Percentiles rank a stretch among this genome's conserved stretches.
These are phyloP conservation scores for Coemansia sp. DNA, from an alignment of 192 early-diverging fungal genomes.

Conservation along the genomic window DNA sequence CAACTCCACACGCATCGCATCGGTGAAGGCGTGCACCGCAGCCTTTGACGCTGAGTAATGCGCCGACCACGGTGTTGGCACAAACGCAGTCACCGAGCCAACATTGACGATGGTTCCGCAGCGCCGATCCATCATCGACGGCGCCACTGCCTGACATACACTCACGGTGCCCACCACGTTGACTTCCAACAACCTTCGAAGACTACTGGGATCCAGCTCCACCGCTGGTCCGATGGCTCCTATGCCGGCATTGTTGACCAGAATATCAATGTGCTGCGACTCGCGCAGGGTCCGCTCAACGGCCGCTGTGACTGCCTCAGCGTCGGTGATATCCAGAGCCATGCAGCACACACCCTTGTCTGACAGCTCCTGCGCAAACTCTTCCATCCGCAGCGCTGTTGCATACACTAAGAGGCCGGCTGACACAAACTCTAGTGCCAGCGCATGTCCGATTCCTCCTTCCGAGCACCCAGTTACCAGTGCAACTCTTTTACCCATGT, in stretches of 20 bases:
- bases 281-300: constrained; percentile 15
- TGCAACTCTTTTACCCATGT: constrained; percentile 46
- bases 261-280: constrained; percentile 55
- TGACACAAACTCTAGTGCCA: constrained; percentile 35
- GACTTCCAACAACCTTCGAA: constrained; percentile 55
- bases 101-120: constrained; percentile 64
- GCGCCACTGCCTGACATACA: constrained; percentile 58
- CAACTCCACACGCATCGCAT: constrained; percentile 65
- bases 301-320: constrained; percentile 12
- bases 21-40: constrained; percentile 63
- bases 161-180: constrained; percentile 63
- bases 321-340: constrained; percentile 27
- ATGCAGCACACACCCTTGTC: constrained; percentile 1
- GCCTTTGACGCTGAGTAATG: constrained; percentile 64
- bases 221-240: constrained; percentile 55
- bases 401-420: constrained; percentile 41
- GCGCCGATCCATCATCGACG: constrained; percentile 60
- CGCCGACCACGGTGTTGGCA: constrained; percentile 65
- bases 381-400: neutral
- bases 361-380: neutral
- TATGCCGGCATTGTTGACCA: constrained; percentile 74
- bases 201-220: constrained; percentile 39
- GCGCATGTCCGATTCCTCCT: constrained; percentile 63
- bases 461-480: constrained; percentile 71
- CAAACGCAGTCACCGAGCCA: constrained; percentile 65